A percentile compares a stretch with the other conserved stretches of the same genome.
phyloP scores from a whole-genome alignment of 2,329 filamentous ascomycete species.

The Aureobasidium sp. region DNA sequence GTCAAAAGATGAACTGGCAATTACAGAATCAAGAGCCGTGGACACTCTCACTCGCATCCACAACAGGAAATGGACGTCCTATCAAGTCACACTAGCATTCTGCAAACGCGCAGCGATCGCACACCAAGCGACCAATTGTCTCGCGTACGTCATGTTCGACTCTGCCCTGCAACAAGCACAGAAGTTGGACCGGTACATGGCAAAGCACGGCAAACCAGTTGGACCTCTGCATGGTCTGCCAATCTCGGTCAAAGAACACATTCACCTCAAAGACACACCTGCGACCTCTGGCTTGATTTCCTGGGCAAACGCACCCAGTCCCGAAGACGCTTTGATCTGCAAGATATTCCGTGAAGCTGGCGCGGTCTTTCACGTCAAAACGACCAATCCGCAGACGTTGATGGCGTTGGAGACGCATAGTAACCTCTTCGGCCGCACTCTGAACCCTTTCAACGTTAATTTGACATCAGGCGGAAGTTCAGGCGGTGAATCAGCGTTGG shows the following conservation, averaged over 20 bases:
- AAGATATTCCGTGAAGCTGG: slow-evolving; percentile 40
- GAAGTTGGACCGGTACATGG: slow-evolving; percentile 43
- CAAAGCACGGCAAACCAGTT: slow-evolving; percentile 34
- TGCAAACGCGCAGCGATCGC: slow-evolving; percentile 46
- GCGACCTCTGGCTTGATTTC: slow-evolving; percentile 47
- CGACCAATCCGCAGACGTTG: slow-evolving; percentile 45
- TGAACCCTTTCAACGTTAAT: slow-evolving; percentile 44
- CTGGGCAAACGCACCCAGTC: slow-evolving; percentile 50
- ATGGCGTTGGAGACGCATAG: slow-evolving; percentile 44
- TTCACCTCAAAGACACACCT: slow-evolving; percentile 45
- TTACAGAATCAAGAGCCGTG: slow-evolving; percentile 14
- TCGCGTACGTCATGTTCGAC: slow-evolving; percentile 47
- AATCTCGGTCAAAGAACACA: slow-evolving; percentile 60
- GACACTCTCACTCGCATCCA: not conserved
- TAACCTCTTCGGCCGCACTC: slow-evolving; percentile 44
- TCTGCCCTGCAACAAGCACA: slow-evolving; percentile 43
- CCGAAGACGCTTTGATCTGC: slow-evolving; percentile 44
- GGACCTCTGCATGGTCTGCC: slow-evolving; percentile 60
- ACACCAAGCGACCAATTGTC: slow-evolving; percentile 48
- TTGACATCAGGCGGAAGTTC: slow-evolving; percentile 45
- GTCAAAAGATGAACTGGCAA: slow-evolving; percentile 10
- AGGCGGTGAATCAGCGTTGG: slow-evolving; percentile 48
- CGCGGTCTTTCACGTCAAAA: slow-evolving; percentile 44
- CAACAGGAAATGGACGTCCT: slow-evolving; percentile 35
- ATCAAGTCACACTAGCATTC: slow-evolving; percentile 43